phyloP scores from a whole-genome alignment of 257 asterid species.

The Primulina huaijiensis region DNA sequence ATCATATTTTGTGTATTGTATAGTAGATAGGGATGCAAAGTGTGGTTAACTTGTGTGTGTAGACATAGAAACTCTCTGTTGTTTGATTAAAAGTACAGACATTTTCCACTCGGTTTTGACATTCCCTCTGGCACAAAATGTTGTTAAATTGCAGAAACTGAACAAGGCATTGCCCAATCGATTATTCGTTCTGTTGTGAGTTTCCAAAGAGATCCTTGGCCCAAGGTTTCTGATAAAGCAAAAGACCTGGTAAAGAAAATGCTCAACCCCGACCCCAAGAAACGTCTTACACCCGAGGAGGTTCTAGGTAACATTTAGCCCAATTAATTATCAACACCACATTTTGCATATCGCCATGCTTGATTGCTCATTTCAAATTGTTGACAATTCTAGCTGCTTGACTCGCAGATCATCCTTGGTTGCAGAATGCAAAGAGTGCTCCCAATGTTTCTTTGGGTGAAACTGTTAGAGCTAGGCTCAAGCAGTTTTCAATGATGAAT shows the following conservation, averaged over 20 bases:
- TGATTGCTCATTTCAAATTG: not conserved
- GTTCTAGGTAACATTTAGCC: slow-evolving; percentile 45
- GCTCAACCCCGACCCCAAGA: slow-evolving; percentile 61
- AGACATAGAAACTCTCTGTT: not conserved
- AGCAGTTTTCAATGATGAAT: slow-evolving; percentile 66
- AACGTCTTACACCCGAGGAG: slow-evolving; percentile 58
- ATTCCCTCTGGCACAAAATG: not conserved
- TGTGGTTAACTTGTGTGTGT: not conserved
- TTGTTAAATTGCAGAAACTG: slow-evolving; percentile 54
- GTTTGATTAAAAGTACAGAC: not conserved
- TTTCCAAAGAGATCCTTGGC: slow-evolving; percentile 71
- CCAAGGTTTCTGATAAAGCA: slow-evolving; percentile 65
- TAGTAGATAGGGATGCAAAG: not conserved
- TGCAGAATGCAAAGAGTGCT: slow-evolving; percentile 54
- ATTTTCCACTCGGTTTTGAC: not conserved
- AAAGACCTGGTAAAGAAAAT: slow-evolving; percentile 62
- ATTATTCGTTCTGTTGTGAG: slow-evolving; percentile 61
- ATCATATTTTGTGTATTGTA: not conserved
- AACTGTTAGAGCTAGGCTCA: slow-evolving; percentile 56
- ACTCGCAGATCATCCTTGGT: slow-evolving; percentile 61
- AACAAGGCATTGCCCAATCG: slow-evolving; percentile 76
- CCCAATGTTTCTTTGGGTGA: slow-evolving; percentile 64
- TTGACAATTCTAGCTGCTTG: slow-evolving; percentile 17
- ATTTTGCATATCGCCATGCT: slow-evolving; percentile 8
- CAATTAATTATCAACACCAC: not conserved